phyloP scores from a whole-genome alignment of 2,329 filamentous ascomycete genomes.

The Lizonia empirigonia region DNA sequence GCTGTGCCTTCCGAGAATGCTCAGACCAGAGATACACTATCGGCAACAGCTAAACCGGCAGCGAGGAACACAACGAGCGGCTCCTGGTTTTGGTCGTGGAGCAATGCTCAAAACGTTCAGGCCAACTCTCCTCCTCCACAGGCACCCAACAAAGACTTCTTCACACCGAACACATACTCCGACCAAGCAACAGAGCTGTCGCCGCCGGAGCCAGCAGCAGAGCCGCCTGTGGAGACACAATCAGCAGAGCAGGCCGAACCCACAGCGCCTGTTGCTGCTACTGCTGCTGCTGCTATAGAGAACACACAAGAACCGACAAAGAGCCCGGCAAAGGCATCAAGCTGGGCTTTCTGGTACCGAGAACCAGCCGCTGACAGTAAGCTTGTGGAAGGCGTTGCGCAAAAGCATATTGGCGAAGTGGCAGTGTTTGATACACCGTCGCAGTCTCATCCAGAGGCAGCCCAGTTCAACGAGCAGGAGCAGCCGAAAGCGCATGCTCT shows the following conservation, averaged over 20 bases:
- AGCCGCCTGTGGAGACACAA: constrained; percentile 1
- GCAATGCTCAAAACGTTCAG: constrained; percentile 52
- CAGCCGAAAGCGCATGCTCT: constrained; percentile 27
- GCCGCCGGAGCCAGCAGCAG: not conserved
- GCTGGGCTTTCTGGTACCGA: constrained; percentile 82
- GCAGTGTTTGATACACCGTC: constrained; percentile 59
- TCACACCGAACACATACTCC: constrained; percentile 10
- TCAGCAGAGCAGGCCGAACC: not conserved
- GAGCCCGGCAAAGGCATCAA: constrained; percentile 60
- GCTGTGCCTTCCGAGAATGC: constrained; percentile 7
- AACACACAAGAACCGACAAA: constrained; percentile 26
- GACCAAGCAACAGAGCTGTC: constrained; percentile 16
- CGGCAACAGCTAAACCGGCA: constrained; percentile 14
- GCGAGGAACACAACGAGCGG: constrained; percentile 32
- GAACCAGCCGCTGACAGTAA: constrained; percentile 59
- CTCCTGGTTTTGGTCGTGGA: constrained; percentile 59
- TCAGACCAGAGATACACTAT: constrained; percentile 25
- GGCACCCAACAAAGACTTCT: constrained; percentile 17
- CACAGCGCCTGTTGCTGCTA: not conserved
- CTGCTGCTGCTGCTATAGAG: constrained; percentile 1
- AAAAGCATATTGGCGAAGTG: constrained; percentile 59
- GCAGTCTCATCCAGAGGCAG: constrained; percentile 56
- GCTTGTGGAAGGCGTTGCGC: constrained; percentile 63
- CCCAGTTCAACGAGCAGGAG: constrained; percentile 56
- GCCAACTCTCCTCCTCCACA: constrained; percentile 31